Base-by-base conservation (phyloP, 441 rosid species). In the Omphalea diandra region DNA sequence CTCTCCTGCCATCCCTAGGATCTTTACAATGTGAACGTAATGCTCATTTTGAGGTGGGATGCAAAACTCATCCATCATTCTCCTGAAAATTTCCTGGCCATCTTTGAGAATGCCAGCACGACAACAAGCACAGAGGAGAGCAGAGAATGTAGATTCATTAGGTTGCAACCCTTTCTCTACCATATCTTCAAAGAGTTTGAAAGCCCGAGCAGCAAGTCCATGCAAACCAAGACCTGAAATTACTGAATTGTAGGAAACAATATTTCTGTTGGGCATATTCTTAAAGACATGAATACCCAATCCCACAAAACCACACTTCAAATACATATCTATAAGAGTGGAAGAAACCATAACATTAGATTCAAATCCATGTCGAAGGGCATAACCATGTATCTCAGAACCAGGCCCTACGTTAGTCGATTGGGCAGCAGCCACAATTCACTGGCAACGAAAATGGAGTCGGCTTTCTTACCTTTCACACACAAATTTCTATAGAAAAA, bases 121-220 rank as follows among this genome's bases (percentile, higher is more conserved):
- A 69, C 94, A 91, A 80, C 97, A 94, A 66, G 90, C 81, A 69
- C 85, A 84, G 69, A 94, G 96, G 50, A 94, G 93, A 72, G 90
- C 83, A 46, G 93, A 80, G 76, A 91, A 91, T 69, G 98, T 90
- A 62, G 84, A 79, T 57, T 81, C 84, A 52, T 91, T 97, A 0
- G 97, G 93, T 69, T 78, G 63, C 59, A 87, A 67, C 52, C 89
- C 88, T 43, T 68, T 62, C 71, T 49, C 53, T 67, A 82, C 74
- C 75, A 90, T 83, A 75, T 84, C 87, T 38, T 69, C 73, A 55
- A 94, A 91, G 67, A 85, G 63, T 61, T 83, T 60, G 70, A 94
- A 84, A 27, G 97, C 92, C 60, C 79, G 46, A 41, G 80, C 64
- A n/a, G 97, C 85, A 76, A 76, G 80, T 22, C 97, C 97, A 38